phyloP scores from a whole-genome alignment of 768 basidiomycete species.

The Nidula microcarpa region DNA sequence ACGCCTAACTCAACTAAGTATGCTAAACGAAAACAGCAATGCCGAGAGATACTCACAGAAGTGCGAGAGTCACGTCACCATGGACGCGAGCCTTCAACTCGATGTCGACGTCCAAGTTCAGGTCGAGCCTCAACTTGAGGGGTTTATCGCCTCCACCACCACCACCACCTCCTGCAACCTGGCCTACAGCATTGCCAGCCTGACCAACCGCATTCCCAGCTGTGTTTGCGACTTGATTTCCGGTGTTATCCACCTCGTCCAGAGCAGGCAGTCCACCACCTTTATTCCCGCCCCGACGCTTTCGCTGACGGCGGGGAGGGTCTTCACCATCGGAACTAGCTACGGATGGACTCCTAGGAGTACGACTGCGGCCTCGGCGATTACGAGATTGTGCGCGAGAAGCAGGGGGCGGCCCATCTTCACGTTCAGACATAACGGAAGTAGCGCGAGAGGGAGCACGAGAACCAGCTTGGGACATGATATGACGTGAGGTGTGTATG shows the following conservation, averaged over 20 bases:
- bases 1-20: background rate
- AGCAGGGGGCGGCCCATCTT: background rate
- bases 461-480: slow-evolving; percentile 6
- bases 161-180: slow-evolving; percentile 5
- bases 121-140: slow-evolving; percentile 24
- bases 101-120: slow-evolving; percentile 29
- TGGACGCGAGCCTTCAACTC: slow-evolving; percentile 27
- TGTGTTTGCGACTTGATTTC: slow-evolving; percentile 7
- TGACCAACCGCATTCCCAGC: slow-evolving; percentile 6
- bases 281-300: slow-evolving; percentile 9
- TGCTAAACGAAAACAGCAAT: background rate
- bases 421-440: slow-evolving; percentile 1
- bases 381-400: slow-evolving; percentile 1
- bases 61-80: slow-evolving; percentile 27
- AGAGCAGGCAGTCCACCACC: slow-evolving; percentile 11
- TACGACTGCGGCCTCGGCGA: slow-evolving; percentile 11
- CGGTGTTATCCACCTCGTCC: slow-evolving; percentile 13
- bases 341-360: slow-evolving; percentile 7
- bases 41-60: slow-evolving; percentile 16
- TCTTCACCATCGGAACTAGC: slow-evolving; percentile 4
- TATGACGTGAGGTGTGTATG: background rate
- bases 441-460: slow-evolving; percentile 2
- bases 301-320: slow-evolving; percentile 1
- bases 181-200: slow-evolving; percentile 3
- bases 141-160: slow-evolving; percentile 10